Conservation (phyloP, 495 filamentous ascomycete species). For the Penicillium steckii region DNA sequence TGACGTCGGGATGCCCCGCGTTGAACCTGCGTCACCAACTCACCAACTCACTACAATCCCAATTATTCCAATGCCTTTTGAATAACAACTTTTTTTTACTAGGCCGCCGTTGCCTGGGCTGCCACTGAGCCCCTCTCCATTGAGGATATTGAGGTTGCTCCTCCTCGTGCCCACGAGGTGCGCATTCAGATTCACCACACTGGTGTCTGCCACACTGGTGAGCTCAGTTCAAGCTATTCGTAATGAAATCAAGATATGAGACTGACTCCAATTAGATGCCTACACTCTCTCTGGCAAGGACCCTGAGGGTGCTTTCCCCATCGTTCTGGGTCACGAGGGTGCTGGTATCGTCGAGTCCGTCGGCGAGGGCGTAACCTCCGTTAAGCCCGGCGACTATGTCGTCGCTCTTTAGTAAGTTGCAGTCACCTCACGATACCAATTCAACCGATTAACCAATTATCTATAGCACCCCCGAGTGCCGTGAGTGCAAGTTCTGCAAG, state of each 20-base stretch:
- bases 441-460: neutral
- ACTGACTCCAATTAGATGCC: constrained; percentile 61
- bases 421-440: neutral
- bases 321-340: constrained; percentile 94
- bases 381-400: constrained; percentile 80
- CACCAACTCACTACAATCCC: neutral
- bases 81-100: neutral
- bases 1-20: constrained; percentile 16
- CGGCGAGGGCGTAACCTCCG: constrained; percentile 90
- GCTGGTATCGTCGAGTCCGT: constrained; percentile 96
- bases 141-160: constrained; percentile 88
- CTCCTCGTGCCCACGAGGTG: constrained; percentile 93
- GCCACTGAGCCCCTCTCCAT: constrained; percentile 83
- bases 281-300: constrained; percentile 98
- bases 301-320: constrained; percentile 95
- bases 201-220: constrained; percentile 97
- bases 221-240: constrained; percentile 12
- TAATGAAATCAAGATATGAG: neutral
- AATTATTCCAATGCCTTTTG: neutral
- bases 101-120: constrained; percentile 97
- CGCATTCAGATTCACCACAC: constrained; percentile 96
- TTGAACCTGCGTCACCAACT: neutral
- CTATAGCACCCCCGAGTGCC: constrained; percentile 91
- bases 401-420: constrained; percentile 84
- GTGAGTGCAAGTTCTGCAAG: constrained; percentile 98